Conservation (phyloP, 352 stramenopile species). For the Globisporangium camurandrum region DNA sequence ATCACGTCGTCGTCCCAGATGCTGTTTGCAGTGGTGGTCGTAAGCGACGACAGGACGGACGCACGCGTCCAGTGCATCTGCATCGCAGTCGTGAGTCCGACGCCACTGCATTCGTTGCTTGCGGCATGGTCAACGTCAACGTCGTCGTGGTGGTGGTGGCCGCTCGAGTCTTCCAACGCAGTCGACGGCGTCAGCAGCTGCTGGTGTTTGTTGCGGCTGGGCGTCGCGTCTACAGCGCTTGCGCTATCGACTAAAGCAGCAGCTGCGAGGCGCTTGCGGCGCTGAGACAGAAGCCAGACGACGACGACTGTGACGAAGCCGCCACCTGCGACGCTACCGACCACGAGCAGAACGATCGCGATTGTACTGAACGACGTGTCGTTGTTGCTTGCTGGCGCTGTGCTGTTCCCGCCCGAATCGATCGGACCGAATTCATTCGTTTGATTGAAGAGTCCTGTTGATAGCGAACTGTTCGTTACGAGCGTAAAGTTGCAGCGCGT, state of each 20-base stretch:
- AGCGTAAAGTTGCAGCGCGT: too few species aligned
- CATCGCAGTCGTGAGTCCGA: slow-evolving; percentile 3
- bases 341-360: slow-evolving; percentile 1
- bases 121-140: background rate
- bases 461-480: too few species aligned
- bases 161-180: background rate
- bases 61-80: slow-evolving; percentile 3
- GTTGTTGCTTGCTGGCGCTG: background rate
- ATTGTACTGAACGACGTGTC: background rate
- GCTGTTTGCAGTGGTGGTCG: too few species aligned
- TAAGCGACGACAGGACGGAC: too few species aligned
- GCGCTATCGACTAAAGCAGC: too few species aligned
- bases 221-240: too few species aligned
- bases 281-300: slow-evolving; percentile 4
- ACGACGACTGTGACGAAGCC: slow-evolving; percentile 1
- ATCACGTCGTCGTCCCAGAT: slow-evolving; percentile 22
- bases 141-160: background rate
- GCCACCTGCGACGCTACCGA: slow-evolving; percentile 4
- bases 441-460: too few species aligned
- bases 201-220: background rate
- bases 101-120: background rate
- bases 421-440: too few species aligned
- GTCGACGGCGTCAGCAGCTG: slow-evolving; percentile 7
- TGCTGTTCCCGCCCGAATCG: background rate
- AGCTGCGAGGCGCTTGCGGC: slow-evolving; percentile 2